phyloP scores from a whole-genome alignment of 768 basidiomycete genomes.

The Lactarius sp. region DNA sequence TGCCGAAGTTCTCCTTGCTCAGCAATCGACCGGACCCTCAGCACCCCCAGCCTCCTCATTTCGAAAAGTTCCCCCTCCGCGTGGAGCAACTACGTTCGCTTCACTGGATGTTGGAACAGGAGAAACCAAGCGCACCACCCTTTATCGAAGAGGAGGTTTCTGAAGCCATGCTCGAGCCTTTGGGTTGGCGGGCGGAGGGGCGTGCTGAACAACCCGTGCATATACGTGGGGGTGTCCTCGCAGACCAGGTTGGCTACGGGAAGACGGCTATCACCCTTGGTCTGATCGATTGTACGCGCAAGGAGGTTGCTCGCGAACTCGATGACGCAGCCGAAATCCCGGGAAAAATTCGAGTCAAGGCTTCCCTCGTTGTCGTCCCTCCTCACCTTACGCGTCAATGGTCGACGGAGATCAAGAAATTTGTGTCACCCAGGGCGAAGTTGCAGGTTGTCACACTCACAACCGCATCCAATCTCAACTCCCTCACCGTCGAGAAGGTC shows the following conservation, averaged over 20 bases:
- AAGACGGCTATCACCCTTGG: constrained; percentile 95
- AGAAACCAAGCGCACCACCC: constrained; percentile 54
- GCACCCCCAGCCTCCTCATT: constrained; percentile 74
- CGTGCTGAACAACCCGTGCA: constrained; percentile 72
- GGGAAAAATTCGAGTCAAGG: constrained; percentile 75
- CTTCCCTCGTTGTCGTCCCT: constrained; percentile 80
- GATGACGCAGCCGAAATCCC: constrained; percentile 41
- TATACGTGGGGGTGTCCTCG: constrained; percentile 85
- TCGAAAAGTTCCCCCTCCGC: constrained; percentile 61
- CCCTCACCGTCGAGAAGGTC: constrained; percentile 64
- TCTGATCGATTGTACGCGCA: constrained; percentile 69
- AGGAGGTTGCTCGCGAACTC: constrained; percentile 55
- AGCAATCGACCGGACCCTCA: constrained; percentile 73
- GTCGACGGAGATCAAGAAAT: constrained; percentile 82
- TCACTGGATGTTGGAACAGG: constrained; percentile 88
- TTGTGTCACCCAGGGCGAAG: constrained; percentile 47
- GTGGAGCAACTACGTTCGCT: constrained; percentile 86
- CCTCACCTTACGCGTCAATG: constrained; percentile 89
- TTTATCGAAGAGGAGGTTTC: constrained; percentile 95
- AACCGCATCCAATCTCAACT: constrained; percentile 66
- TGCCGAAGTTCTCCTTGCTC: constrained; percentile 61
- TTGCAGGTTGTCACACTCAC: constrained; percentile 65
- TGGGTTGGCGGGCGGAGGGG: constrained; percentile 95
- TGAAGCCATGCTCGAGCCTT: constrained; percentile 77
- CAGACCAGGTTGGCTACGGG: constrained; percentile 95